Percentiles rank a stretch among this genome's conserved stretches.
Evolutionary conservation across 1,284 basidiomycete species (phyloP).

Genomic region (Leccinum angustisporum): DNA sequence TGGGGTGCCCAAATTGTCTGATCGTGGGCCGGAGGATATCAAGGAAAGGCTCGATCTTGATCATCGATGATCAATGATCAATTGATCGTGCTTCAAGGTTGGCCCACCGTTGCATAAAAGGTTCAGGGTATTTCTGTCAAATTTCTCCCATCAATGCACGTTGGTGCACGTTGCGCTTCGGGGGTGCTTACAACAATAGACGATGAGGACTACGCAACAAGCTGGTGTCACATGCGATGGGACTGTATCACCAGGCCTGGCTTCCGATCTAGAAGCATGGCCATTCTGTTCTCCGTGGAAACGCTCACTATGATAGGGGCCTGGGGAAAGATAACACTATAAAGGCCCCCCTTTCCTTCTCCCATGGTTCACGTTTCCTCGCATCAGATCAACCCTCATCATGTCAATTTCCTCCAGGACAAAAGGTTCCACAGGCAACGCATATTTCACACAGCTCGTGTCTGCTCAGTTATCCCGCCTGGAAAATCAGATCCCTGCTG

Average conservation of each 20-base stretch:
- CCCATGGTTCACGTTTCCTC: background rate
- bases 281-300: background rate
- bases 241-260: background rate
- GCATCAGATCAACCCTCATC: background rate
- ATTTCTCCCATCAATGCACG: background rate
- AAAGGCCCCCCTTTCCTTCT: background rate
- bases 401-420: slow-evolving; percentile 27
- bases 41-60: background rate
- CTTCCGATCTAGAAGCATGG: background rate
- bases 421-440: slow-evolving; percentile 25
- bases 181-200: background rate
- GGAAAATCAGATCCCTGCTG: slow-evolving; percentile 25
- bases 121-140: background rate
- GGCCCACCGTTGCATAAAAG: background rate
- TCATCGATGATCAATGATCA: background rate
- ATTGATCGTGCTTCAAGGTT: background rate
- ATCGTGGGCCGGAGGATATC: background rate
- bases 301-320: background rate
- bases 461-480: slow-evolving; percentile 20
- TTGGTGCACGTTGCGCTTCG: background rate
- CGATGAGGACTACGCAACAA: background rate
- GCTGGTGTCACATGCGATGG: background rate
- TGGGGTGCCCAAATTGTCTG: too few relatives aligned
- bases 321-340: background rate
- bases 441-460: slow-evolving; percentile 22